A percentile compares a stretch with the other conserved stretches of the same genome.
Conservation (phyloP, 148 eudicot genomes). For the Fagopyrum tataricum region DNA sequence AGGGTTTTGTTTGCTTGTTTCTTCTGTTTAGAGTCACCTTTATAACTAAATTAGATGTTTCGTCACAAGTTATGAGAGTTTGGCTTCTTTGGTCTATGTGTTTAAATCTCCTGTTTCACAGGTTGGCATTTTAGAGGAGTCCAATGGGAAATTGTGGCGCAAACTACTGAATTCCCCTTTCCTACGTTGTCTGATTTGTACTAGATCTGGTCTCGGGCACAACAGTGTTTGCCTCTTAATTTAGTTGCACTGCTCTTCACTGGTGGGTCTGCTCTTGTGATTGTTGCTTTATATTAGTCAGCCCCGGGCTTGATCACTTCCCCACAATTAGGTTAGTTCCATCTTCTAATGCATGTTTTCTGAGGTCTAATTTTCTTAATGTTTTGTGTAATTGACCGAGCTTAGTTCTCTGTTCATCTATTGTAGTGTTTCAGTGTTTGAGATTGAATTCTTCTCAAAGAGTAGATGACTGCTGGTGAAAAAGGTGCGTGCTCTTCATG, state of each 20-base stretch:
- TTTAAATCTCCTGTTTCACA: neutral
- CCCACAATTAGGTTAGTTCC: neutral
- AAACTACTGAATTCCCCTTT: neutral
- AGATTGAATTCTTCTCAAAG: neutral
- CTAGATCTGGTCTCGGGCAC: neutral
- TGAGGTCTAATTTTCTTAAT: neutral
- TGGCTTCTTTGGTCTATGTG: neutral
- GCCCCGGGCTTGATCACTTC: neutral
- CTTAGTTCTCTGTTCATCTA: neutral
- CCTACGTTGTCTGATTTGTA: neutral
- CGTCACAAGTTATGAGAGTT: neutral
- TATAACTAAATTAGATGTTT: neutral
- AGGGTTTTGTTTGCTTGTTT: constrained; percentile 12
- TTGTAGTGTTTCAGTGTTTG: neutral
- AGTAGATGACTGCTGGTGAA: constrained; percentile 19
- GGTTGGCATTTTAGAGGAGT: neutral
- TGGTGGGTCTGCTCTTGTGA: neutral
- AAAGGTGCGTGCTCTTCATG: constrained; percentile 22
- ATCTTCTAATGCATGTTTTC: neutral
- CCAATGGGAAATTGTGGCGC: neutral
- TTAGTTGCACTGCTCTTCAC: neutral
- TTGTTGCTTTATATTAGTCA: neutral
- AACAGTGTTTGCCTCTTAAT: neutral
- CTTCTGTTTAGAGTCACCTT: constrained; percentile 5
- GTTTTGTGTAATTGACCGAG: neutral